Base-by-base conservation (phyloP, 805 yeast genomes). In the Tetrapisispora namnaoensis region DNA sequence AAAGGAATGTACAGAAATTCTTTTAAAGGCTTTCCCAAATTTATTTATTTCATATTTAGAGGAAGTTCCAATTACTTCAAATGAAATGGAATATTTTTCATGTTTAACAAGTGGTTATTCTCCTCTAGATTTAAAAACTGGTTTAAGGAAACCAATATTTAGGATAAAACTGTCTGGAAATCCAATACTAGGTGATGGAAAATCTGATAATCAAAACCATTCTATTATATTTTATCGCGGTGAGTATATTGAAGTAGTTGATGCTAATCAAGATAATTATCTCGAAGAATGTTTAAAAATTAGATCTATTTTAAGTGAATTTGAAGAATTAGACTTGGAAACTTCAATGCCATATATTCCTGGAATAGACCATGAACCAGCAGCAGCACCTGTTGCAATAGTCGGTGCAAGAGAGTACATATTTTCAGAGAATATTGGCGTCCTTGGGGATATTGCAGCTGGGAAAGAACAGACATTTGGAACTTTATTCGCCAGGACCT, bases 401-500 rank as follows among this genome's bases (percentile, higher is more conserved):
- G 76, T 91, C 40, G 97, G 98, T 40, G 96, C 97, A 1, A 78
- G 98, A 58, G 98, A 91, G 63, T 89, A 88, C 63, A 89, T 91
- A 30, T 91, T 91, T 69, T 85, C 95, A 2, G 97, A 90, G 67
- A 86, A 86, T 61, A 80, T 87, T 51, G 98, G 98, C 50, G 83
- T 90, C 13, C 71, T 90, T 39, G 98, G 97, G 44, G 97, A 90
- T 68, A 86, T 90, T 56, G 97, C 97, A 21, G 98, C 98, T 20
- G 96, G 96, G 9, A 90, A 90, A 66, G 98, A 90, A 63, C 96
- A 91, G 68, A 90, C 98, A 1, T 90, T 90, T 71, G 98, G 98
- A 24, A 90, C 98, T 0, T 71, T 91, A 59, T 90, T 91, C 72
- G 95, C 97, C 1, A 76, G 97, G 62, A 89, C 96, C 0, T 70